A percentile compares a stretch with the other conserved stretches of the same genome.
Conservation (phyloP, 805 yeast genomes). For the Diddensiella transvaalensis region DNA sequence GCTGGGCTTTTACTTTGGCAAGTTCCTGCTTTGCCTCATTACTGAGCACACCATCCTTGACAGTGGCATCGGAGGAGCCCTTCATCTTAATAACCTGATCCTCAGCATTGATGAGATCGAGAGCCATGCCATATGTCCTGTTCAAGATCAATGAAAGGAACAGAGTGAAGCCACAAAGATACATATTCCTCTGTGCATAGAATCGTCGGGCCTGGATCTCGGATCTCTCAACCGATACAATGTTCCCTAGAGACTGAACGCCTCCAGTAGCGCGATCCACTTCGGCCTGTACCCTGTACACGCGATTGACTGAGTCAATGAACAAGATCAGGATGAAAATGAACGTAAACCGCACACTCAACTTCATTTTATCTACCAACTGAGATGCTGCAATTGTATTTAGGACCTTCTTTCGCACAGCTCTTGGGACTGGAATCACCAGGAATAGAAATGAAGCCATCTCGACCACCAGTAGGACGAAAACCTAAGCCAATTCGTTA, state of each 20-base stretch:
- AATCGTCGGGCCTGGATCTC: conserved; percentile 89
- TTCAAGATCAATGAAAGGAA: conserved; percentile 81
- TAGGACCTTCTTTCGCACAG: conserved; percentile 64
- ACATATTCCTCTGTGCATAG: conserved; percentile 95
- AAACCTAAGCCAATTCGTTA: conserved; percentile 41
- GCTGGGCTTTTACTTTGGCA: conserved; percentile 45
- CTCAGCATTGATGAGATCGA: conserved; percentile 40
- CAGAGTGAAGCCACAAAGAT: conserved; percentile 90
- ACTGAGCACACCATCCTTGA: conserved; percentile 26
- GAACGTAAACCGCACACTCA: conserved; percentile 74
- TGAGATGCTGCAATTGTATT: conserved; percentile 59
- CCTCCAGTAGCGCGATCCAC: conserved; percentile 40
- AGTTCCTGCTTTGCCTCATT: conserved; percentile 40
- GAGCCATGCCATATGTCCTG: conserved; percentile 57
- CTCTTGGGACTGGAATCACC: conserved; percentile 82
- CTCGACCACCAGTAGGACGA: conserved; percentile 72
- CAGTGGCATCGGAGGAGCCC: conserved; percentile 24
- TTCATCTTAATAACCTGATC: conserved; percentile 47
- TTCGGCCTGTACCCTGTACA: conserved; percentile 60
- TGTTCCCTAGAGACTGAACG: conserved; percentile 34
- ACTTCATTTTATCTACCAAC: conserved; percentile 64
- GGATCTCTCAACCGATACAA: conserved; percentile 52
- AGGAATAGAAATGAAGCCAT: conserved; percentile 73
- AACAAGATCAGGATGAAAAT: conserved; percentile 82
- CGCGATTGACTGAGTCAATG: conserved; percentile 83